Evolutionary conservation across 108 stramenopile species (phyloP).

Genomic region (Ochromonas danica): DNA sequence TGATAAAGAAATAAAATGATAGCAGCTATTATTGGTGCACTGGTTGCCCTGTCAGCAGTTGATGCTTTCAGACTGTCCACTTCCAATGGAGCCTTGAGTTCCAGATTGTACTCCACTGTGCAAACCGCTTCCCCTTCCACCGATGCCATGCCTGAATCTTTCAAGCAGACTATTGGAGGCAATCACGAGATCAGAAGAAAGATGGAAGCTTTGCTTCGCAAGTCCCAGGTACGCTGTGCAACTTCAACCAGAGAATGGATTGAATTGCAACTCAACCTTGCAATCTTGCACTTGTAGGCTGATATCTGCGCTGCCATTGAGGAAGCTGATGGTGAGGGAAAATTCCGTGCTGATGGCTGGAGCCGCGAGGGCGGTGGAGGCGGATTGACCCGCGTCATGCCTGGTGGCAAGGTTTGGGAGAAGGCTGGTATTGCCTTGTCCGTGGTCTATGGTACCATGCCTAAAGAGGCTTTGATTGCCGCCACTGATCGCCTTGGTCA

Average conservation of each 20-base stretch:
- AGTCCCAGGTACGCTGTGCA: constrained; percentile 65
- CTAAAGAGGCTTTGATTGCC: constrained; percentile 83
- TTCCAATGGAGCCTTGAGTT: too few relatives aligned
- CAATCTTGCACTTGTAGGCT: constrained; percentile 52
- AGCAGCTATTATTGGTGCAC: too few relatives aligned
- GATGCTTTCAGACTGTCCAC: too few relatives aligned
- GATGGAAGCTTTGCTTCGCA: constrained; percentile 84
- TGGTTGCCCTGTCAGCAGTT: too few relatives aligned
- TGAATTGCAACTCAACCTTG: background rate
- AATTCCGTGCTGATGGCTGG: constrained; percentile 89
- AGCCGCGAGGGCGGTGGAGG: constrained; percentile 88
- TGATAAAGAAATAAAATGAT: too few relatives aligned
- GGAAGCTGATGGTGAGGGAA: constrained; percentile 82
- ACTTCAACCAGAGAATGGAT: constrained; percentile 30
- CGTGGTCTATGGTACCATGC: constrained; percentile 85
- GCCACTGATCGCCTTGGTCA: constrained; percentile 93
- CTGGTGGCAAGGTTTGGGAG: constrained; percentile 90
- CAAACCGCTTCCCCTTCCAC: too few relatives aligned
- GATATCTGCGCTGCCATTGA: constrained; percentile 72
- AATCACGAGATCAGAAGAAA: constrained; percentile 87
- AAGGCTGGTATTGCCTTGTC: constrained; percentile 96
- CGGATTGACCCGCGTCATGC: constrained; percentile 87
- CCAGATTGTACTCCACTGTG: too few relatives aligned
- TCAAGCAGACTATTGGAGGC: constrained; percentile 82
- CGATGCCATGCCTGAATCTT: constrained; percentile 56